Conservation (phyloP, 176 grass and related monocot species). For the Zea luxurians region DNA sequence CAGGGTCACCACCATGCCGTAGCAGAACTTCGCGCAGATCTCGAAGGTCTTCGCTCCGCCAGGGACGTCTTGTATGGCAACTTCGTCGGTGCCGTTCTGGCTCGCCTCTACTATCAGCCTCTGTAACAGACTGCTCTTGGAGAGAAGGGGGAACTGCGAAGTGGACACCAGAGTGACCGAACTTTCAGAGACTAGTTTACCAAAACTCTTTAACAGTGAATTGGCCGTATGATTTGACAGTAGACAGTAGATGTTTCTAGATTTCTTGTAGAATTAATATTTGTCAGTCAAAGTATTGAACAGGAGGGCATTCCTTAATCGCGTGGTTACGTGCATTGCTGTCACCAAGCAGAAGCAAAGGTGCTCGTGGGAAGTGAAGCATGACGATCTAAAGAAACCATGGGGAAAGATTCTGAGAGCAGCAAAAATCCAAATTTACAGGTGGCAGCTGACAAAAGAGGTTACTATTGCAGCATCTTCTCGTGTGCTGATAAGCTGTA, state of each 20-base stretch:
- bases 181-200: background rate
- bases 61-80: constrained; percentile 65
- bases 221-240: background rate
- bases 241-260: background rate
- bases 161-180: background rate
- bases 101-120: constrained; percentile 59
- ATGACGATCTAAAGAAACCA: constrained; percentile 31
- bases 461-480: constrained; percentile 48
- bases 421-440: constrained; percentile 53
- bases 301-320: constrained; percentile 23
- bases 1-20: constrained; percentile 83
- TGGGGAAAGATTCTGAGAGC: constrained; percentile 51
- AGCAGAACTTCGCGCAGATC: constrained; percentile 89
- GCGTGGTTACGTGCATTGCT: constrained; percentile 22
- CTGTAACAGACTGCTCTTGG: constrained; percentile 75
- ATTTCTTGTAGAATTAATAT: constrained; percentile 23
- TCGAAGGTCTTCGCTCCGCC: constrained; percentile 74
- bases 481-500: constrained; percentile 53
- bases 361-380: constrained; percentile 26
- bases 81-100: constrained; percentile 53
- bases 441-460: constrained; percentile 47
- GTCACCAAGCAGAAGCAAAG: constrained; percentile 26
- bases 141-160: constrained; percentile 85
- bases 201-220: background rate
- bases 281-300: background rate